A percentile compares a stretch with the other conserved stretches of the same genome.
These are phyloP conservation scores for Calonectria pseudoturangicola DNA, from an alignment of 2,329 filamentous ascomycete genomes.

Conservation along the genomic window DNA sequence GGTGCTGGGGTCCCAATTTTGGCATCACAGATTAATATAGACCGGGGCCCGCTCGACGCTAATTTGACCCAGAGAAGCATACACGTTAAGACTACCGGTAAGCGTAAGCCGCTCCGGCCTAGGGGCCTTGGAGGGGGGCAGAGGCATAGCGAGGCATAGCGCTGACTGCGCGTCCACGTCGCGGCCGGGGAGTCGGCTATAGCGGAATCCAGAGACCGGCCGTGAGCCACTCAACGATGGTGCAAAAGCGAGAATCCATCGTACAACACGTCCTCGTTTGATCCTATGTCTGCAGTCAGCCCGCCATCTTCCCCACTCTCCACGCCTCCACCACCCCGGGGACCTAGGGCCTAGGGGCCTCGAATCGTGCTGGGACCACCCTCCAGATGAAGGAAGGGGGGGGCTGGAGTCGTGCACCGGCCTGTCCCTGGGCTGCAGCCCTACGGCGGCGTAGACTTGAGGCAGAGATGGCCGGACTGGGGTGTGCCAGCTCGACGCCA, in stretches of 20 bases:
- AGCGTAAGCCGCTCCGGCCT: conserved; percentile 16
- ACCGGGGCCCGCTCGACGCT: conserved; percentile 13
- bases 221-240: not conserved
- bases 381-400: conserved; percentile 7
- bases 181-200: conserved; percentile 1
- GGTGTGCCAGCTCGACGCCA: not conserved
- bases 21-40: conserved; percentile 22
- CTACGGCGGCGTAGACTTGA: conserved; percentile 16
- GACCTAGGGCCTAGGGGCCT: not conserved
- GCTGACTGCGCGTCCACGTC: conserved; percentile 22
- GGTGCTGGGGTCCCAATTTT: conserved; percentile 19
- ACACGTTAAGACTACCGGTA: conserved; percentile 27
- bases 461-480: not conserved
- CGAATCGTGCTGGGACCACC: conserved; percentile 25
- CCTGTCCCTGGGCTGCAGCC: conserved; percentile 24
- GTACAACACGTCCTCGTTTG: not conserved
- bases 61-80: conserved; percentile 22
- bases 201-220: not conserved
- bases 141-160: not conserved
- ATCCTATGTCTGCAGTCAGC: conserved; percentile 16
- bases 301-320: conserved; percentile 1
- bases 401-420: conserved; percentile 1
- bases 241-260: conserved; percentile 9
- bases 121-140: not conserved
- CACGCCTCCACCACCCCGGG: not conserved